A percentile compares a stretch with the other conserved stretches of the same genome.
These are phyloP conservation scores for Platanthera guangdongensis DNA, from an alignment of 106 monocot genomes.

Conservation along the genomic window DNA sequence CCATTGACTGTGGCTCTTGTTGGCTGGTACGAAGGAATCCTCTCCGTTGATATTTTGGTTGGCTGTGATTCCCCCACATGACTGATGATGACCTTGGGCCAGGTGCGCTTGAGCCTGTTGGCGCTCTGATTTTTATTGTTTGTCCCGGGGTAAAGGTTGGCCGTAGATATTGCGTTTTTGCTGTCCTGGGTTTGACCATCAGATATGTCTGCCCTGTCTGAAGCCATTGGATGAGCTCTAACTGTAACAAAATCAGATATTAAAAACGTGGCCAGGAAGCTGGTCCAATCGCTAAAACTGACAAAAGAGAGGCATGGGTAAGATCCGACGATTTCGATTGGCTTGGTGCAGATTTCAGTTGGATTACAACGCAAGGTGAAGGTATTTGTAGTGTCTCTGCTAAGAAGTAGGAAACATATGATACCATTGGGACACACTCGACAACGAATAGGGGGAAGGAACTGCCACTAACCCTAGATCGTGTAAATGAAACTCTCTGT, in stretches of 20 bases:
- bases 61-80: too few relatives aligned
- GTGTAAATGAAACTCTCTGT: neutral
- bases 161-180: too few relatives aligned
- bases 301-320: neutral
- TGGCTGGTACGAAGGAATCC: too few relatives aligned
- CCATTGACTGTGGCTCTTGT: too few relatives aligned
- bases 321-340: neutral
- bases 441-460: neutral
- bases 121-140: too few relatives aligned
- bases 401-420: neutral
- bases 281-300: neutral
- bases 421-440: neutral
- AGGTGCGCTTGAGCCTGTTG: too few relatives aligned
- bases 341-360: neutral
- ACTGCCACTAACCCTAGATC: conserved; percentile 1
- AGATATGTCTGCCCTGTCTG: too few relatives aligned
- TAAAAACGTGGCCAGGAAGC: neutral
- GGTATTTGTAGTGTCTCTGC: neutral
- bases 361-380: neutral
- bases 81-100: too few relatives aligned
- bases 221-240: too few relatives aligned
- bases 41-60: too few relatives aligned
- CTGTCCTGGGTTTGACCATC: too few relatives aligned
- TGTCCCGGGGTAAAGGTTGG: too few relatives aligned
- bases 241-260: neutral